Evolutionary conservation across 305 asterid species (phyloP), one percentile per base, ranked within the genome.

Genomic region (Rubia peregrina): DNA sequence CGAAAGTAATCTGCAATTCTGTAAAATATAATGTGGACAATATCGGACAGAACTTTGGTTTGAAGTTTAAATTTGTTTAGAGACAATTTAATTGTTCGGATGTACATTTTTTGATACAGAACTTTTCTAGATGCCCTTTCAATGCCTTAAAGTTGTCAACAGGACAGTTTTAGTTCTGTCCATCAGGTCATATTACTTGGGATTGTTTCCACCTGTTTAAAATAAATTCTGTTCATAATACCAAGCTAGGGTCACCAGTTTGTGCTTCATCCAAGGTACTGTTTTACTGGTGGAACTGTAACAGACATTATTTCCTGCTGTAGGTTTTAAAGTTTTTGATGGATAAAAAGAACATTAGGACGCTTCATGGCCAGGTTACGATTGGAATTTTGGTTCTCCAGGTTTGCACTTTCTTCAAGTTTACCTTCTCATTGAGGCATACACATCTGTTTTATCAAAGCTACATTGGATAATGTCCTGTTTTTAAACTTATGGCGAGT

Each of bases 321-420:
- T 82, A 87, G 96, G 96, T 90, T 63, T 77, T 90, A 76, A 90
- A 90, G 63, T 90, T 86, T 83, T 80, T 90, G 82, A 90, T 90
- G 96, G 96, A 90, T 71, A 88, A 77, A 77, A 90, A 83, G 77
- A 80, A 87, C 68, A 83, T 82, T 72, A 84, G 78, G 75, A 84
- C 87, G 7, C 83, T 86, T 69, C 85, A 88, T 68, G 93, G 96
- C 77, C 96, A 88, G 83, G 91, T 90, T 75, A 90, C 88, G 6
- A 83, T 88, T 73, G 96, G 96, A 79, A 90, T 82, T 74, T 92
- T 90, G 70, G 80, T 90, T 76, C 81, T 88, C 70, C 95, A 88
- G 95, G 96, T 85, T 30, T 57, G 80, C 69, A 72, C 74, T 73
- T 53, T 40, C 79, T 70, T 81, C 57, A 44, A 49, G 53, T 43